Percentiles rank a stretch among this genome's conserved stretches.
These are phyloP conservation scores for Suillus subaureus DNA, from an alignment of 768 basidiomycete genomes.

Conservation along the genomic window DNA sequence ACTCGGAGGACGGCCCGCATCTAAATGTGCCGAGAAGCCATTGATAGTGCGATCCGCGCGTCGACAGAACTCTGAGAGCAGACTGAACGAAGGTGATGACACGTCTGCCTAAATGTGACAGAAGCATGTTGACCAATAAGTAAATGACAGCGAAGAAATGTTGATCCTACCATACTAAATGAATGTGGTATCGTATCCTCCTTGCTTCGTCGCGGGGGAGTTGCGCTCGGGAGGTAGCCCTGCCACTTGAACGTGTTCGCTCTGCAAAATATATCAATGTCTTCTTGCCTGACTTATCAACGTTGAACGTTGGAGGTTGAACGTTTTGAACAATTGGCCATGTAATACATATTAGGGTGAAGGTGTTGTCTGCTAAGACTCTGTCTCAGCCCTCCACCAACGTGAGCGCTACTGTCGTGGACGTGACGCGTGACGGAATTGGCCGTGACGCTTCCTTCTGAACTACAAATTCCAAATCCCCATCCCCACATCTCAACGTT, in stretches of 20 bases:
- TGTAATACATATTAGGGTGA: too few species aligned
- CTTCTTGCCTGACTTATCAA: neutral
- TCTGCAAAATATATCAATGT: neutral
- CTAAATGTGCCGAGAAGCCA: neutral
- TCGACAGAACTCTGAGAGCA: neutral
- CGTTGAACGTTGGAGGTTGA: too few species aligned
- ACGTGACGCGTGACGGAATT: too few species aligned
- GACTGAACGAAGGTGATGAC: neutral
- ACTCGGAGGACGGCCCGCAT: neutral
- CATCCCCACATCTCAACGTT: too few species aligned
- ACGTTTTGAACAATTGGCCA: too few species aligned
- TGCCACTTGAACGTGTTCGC: neutral
- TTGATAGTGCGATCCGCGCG: neutral
- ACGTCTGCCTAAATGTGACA: neutral
- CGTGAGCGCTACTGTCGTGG: too few species aligned
- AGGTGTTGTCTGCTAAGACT: too few species aligned
- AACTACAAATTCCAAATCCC: too few species aligned
- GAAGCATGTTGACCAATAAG: too few species aligned
- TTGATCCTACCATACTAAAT: neutral
- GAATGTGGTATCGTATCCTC: too few species aligned
- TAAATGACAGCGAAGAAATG: neutral
- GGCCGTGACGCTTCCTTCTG: too few species aligned
- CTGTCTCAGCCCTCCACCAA: too few species aligned
- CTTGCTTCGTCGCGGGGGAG: neutral
- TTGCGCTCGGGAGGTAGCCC: neutral